Evolutionary conservation across 805 yeast genomes (phyloP), one percentile per base, ranked within the genome.

Genomic region (Metschnikowia colocasiae): DNA sequence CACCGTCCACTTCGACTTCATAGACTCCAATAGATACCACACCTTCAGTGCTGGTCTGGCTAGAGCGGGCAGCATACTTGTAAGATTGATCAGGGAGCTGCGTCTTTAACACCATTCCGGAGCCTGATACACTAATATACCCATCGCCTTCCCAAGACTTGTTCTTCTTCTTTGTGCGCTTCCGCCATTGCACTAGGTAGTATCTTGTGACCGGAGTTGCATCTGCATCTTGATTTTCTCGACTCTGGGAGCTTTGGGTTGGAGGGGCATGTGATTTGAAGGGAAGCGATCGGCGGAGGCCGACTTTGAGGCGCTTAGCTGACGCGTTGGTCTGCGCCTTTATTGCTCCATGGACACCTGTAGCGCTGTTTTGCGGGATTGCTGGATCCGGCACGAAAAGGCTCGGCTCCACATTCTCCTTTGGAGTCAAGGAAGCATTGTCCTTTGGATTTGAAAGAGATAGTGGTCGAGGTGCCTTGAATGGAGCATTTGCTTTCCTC

Each of bases 121-220:
- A 46, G 1, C 56, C 51, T n/a, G 64, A 59, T 2, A 74, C 60
- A 0, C 65, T 56, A 13, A 85, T 67, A 29, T 68, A 64, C 0
- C 96, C 98, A 67, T 94, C 98, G 2, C 95, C 96, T 46, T 88
- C 95, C 99, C 99, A 94, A 0, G 89, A 82, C 61, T 91, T 91
- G 63, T 90, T 82, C 71, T 92, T 89, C 65, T 86, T 88, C 27
- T 68, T 73, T 0, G 92, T 72, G 35, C 74, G 73, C 62, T 88
- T 89, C 29, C 99, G 70, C 76, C 84, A 86, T 54, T 87, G 75
- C 5, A 81, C 79, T 20, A 59, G 52, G 53, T 58, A 57, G 33
- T 50, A 50, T 29, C 31, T 49, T n/a, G 44, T 43, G 19, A 30
- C 12, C 29, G 9, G 19, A 16, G 8, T 9, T 5, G 40, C 10